phyloP scores from a whole-genome alignment of 1,284 basidiomycete genomes.

The Coniophora puteana region DNA sequence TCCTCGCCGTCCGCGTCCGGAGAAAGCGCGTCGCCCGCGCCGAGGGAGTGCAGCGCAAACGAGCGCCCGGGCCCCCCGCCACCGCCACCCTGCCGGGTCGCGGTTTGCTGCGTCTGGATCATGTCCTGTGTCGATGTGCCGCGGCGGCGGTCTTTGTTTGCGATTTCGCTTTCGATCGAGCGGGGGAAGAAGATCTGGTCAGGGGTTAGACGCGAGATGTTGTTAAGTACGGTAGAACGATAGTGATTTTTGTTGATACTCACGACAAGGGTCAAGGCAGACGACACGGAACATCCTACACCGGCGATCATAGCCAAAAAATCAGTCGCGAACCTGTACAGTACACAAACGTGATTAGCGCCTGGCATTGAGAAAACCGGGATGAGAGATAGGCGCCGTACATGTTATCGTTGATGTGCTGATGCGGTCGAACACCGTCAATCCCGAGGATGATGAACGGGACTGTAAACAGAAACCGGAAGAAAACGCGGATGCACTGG shows the following conservation, averaged over 20 bases:
- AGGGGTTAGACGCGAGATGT: not conserved
- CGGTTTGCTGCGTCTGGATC: not conserved
- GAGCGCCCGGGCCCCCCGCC: not conserved
- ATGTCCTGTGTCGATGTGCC: constrained; percentile 20
- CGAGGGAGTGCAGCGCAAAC: not conserved
- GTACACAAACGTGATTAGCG: constrained; percentile 1
- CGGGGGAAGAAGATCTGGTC: constrained; percentile 77
- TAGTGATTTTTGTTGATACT: constrained; percentile 24
- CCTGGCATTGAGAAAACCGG: not conserved
- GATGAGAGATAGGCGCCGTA: constrained; percentile 16
- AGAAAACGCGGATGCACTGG: constrained; percentile 64
- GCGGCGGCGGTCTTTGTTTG: constrained; percentile 39
- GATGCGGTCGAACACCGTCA: constrained; percentile 60
- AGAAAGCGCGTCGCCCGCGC: not conserved
- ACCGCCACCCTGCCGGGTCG: not conserved
- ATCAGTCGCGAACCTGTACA: constrained; percentile 35
- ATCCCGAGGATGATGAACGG: constrained; percentile 61
- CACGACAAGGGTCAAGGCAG: constrained; percentile 70
- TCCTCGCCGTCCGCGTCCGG: too few relatives aligned
- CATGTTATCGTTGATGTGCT: constrained; percentile 61
- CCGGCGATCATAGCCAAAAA: constrained; percentile 53
- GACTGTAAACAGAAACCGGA: constrained; percentile 64
- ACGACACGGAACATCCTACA: constrained; percentile 62
- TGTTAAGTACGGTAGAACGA: not conserved
- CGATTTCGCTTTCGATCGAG: constrained; percentile 59